Evolutionary conservation across 805 yeast species (phyloP), one percentile per base, ranked within the genome.

Genomic region (Zygotorulaspora chibaensis): DNA sequence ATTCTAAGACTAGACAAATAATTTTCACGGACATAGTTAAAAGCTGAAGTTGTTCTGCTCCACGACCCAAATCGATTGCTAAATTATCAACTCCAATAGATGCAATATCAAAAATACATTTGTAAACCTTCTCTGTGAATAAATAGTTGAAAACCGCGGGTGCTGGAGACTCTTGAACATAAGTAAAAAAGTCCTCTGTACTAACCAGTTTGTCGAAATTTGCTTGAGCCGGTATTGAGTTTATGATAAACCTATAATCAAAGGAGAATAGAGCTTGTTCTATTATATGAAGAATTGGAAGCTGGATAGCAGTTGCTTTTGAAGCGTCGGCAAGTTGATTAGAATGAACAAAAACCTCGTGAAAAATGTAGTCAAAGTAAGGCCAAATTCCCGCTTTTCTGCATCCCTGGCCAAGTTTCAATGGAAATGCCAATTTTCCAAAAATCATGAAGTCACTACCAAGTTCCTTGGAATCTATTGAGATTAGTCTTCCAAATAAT

Each of bases 361-460:
- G 67, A n/a, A 85, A 58, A 11, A 89, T 61, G 55, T 79, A 88
- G 43, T 87, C 91, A 43, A 86, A 62, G 56, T 90, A 91, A 2
- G 93, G 88, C 79, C 89, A 79, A 5, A 88, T 65, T 2, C 96
- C 96, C 13, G 72, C 62, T 27, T 72, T 76, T 55, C 95, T 74
- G 51, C 80, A 76, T 0, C 71, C 69, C 2, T 61, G 60, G 0
- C 96, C 96, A 23, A 88, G 61, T 42, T 75, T 78, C 6, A 69
- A 55, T 0, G 96, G 96, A 55, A 73, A 84, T 10, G 79, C 71
- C 11, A 81, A 57, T 4, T 70, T 71, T 12, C 77, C 74, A 51
- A 73, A 69, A 2, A 63, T 63, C 38, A 66, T 55, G 26, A 53
- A 47, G 16, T 57, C 58, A 15, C 47, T 58, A 9, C 56, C 46